phyloP scores from a whole-genome alignment of 225 moss, liverwort and hornwort genomes.

The Marchantia paleacea region DNA sequence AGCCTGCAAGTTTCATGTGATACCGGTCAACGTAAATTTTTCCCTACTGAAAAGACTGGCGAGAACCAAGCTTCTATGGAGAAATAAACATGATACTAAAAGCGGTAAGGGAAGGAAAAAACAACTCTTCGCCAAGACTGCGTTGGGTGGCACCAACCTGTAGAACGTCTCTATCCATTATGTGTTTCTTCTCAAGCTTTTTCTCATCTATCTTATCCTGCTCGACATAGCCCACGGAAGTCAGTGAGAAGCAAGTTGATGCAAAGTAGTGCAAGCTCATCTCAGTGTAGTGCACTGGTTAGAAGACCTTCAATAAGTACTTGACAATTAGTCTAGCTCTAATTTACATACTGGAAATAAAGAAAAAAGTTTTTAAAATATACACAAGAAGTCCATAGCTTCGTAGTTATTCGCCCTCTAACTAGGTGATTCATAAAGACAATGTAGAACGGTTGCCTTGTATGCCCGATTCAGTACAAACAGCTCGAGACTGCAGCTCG shows the following conservation, averaged over 20 bases:
- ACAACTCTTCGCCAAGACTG: background rate
- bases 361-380: too few species aligned
- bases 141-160: constrained; percentile 41
- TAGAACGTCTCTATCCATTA: constrained; percentile 55
- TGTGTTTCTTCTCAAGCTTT: constrained; percentile 52
- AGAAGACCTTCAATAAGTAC: too few species aligned
- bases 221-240: constrained; percentile 3
- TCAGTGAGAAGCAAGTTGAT: background rate
- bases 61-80: background rate
- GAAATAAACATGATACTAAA: background rate
- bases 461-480: too few species aligned
- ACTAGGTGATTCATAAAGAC: too few species aligned
- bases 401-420: too few species aligned
- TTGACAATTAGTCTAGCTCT: too few species aligned
- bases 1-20: constrained; percentile 45
- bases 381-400: background rate
- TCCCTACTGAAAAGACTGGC: background rate
- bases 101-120: background rate
- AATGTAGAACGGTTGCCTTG: too few species aligned
- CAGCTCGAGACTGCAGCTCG: too few species aligned
- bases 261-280: too few species aligned
- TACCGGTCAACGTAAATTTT: background rate
- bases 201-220: constrained; percentile 57
- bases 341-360: background rate
- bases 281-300: too few species aligned